phyloP scores from a whole-genome alignment of 441 rosid genomes.

The Adansonia grandidieri region DNA sequence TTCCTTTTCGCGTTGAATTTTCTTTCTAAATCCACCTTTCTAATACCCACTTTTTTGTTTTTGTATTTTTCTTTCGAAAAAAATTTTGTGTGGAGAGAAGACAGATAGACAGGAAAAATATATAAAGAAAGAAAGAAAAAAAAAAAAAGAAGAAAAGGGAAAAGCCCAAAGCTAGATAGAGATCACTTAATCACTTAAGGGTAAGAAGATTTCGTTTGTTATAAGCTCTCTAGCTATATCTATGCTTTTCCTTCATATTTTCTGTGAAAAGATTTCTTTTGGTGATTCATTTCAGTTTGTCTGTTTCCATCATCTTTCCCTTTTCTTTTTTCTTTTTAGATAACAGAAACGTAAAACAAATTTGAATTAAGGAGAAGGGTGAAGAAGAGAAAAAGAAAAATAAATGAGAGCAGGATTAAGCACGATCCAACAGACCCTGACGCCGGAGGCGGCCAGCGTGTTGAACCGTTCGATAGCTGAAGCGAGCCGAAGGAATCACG shows the following conservation, averaged over 20 bases:
- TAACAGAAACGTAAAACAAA: neutral
- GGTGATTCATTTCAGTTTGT: slow-evolving; percentile 34
- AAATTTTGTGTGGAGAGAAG: slow-evolving; percentile 12
- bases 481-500: slow-evolving; percentile 85
- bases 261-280: slow-evolving; percentile 34
- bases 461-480: slow-evolving; percentile 87
- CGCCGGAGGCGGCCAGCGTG: slow-evolving; percentile 90
- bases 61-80: neutral
- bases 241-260: slow-evolving; percentile 27
- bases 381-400: neutral
- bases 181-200: slow-evolving; percentile 16
- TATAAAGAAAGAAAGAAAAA: neutral
- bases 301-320: neutral
- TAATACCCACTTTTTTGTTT: slow-evolving; percentile 3
- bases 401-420: slow-evolving; percentile 86
- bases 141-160: no score
- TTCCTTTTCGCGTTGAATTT: slow-evolving; percentile 52
- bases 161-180: slow-evolving; percentile 11
- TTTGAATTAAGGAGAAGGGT: neutral
- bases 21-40: slow-evolving; percentile 12
- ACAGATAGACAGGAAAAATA: neutral
- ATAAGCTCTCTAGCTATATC: slow-evolving; percentile 15
- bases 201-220: neutral
- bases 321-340: slow-evolving; percentile 26
- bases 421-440: slow-evolving; percentile 94